A percentile compares a stretch with the other conserved stretches of the same genome.
Evolutionary conservation across 176 grass and related monocot genomes (phyloP).

Genomic region (Aegilops sharonensis): DNA sequence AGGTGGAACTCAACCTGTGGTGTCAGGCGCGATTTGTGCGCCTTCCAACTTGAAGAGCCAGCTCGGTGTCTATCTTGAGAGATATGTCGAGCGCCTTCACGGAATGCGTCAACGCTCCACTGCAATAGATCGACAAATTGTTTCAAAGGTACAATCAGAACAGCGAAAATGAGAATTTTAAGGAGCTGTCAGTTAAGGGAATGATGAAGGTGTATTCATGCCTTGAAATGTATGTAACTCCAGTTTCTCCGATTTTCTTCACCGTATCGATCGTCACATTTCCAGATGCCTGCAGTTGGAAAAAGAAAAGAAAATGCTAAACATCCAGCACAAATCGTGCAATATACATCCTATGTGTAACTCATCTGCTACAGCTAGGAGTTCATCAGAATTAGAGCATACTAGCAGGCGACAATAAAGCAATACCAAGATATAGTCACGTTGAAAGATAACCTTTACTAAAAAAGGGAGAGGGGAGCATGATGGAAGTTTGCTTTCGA

Average conservation of each 20-base stretch:
- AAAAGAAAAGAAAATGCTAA: background rate
- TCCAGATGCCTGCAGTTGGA: slow-evolving; percentile 77
- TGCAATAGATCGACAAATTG: slow-evolving; percentile 29
- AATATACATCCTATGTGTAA: too few species aligned
- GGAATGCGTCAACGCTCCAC: slow-evolving; percentile 94
- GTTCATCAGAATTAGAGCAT: background rate
- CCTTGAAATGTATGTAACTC: slow-evolving; percentile 95
- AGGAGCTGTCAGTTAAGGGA: background rate
- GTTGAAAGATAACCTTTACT: background rate
- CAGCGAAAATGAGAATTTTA: background rate
- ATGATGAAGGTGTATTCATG: background rate
- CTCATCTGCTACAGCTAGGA: background rate
- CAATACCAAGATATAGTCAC: background rate
- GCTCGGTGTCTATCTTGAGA: slow-evolving; percentile 90
- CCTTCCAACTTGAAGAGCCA: slow-evolving; percentile 89
- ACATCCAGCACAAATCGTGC: background rate
- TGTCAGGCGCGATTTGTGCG: slow-evolving; percentile 85
- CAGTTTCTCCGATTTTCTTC: slow-evolving; percentile 90
- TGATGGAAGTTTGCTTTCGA: background rate
- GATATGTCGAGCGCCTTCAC: slow-evolving; percentile 97
- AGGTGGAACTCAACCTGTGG: background rate
- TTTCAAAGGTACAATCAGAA: background rate
- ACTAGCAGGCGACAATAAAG: background rate
- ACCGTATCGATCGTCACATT: slow-evolving; percentile 88
- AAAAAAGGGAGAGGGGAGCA: background rate